Evolutionary conservation across 192 early-diverging fungal genomes (phyloP), one percentile per base, ranked within the genome.

Genomic region (Pecoramyces ruminantium): DNA sequence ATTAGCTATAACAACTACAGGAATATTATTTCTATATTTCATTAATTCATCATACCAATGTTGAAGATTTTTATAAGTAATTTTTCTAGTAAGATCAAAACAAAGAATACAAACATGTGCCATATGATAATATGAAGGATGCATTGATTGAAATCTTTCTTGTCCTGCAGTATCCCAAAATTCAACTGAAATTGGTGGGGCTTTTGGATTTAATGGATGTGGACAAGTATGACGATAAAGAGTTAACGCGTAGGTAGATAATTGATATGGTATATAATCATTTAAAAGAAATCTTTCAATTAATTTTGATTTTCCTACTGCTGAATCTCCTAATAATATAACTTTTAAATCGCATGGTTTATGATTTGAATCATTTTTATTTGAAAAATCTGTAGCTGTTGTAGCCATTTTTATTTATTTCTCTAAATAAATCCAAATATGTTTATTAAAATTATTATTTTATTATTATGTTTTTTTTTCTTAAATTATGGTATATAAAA

Each of bases 251-350:
- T 89, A 90, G 25, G 89, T 90, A 30, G 86, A 87, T 29, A 85
- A 85, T 84, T 88, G 87, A 28, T 90, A 87, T 2, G 89, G 87
- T 25, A 84, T 80, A 79, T 86, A 91, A 77, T 89, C 85, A 78
- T 88, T 82, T 30, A 89, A 82, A 17, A 91, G 86, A 80, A 87
- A 91, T n/a, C 90, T 84, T 39, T 91, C 88, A 40, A 87, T 86
- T 29, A 91, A 86, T 85, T 90, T 90, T 51, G 87, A 88, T 79
- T 91, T 91, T 21, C 90, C 90, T 39, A 90, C 90, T 12, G 90
- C 90, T 29, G 86, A 87, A 83, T 91, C 90, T 42, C 90, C 90
- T 4, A 91, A 85, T 38, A 91, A 82, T 39, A 91, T 91, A 42
- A 91, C 86, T 86, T 91, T 42, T 28, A 78, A 78, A 13, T 77